Conservation (phyloP, 1,284 basidiomycete species). For the Sporisorium graminicola region DNA sequence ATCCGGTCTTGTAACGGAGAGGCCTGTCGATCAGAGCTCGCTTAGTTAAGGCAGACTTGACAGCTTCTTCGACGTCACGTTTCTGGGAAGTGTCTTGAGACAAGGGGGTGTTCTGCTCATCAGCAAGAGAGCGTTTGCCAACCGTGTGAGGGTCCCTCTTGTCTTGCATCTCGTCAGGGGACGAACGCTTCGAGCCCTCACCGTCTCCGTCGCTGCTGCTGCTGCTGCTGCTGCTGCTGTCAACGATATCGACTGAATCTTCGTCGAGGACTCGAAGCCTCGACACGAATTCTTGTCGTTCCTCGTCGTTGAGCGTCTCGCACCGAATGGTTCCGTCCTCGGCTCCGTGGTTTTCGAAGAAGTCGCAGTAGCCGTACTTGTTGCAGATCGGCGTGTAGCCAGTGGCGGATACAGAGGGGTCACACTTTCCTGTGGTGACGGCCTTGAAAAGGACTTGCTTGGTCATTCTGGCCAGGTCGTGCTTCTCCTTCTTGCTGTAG, state of each 20-base stretch:
- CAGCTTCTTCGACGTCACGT: background rate
- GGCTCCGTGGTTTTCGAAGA: background rate
- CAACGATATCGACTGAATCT: too few relatives aligned
- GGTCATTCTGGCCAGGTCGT: background rate
- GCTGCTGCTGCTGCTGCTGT: background rate
- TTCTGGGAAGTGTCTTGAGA: background rate
- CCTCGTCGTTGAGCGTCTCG: background rate
- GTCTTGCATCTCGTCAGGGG: background rate
- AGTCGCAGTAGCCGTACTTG: conserved; percentile 16
- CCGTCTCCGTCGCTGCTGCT: too few relatives aligned
- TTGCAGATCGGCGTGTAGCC: conserved; percentile 15
- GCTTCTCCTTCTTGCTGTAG: conserved; percentile 7
- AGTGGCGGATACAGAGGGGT: background rate
- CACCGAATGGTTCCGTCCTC: background rate
- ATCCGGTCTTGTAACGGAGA: too few relatives aligned
- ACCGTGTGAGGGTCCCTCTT: background rate
- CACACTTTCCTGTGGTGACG: conserved; percentile 16
- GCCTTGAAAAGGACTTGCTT: conserved; percentile 8
- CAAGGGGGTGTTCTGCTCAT: background rate
- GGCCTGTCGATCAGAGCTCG: too few relatives aligned
- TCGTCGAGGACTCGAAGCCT: too few relatives aligned
- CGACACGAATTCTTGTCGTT: background rate
- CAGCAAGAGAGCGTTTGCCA: background rate
- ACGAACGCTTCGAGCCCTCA: too few relatives aligned
- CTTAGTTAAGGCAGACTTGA: background rate